phyloP scores from a whole-genome alignment of 2,329 filamentous ascomycete species.

The Calonectria leucothoes region DNA sequence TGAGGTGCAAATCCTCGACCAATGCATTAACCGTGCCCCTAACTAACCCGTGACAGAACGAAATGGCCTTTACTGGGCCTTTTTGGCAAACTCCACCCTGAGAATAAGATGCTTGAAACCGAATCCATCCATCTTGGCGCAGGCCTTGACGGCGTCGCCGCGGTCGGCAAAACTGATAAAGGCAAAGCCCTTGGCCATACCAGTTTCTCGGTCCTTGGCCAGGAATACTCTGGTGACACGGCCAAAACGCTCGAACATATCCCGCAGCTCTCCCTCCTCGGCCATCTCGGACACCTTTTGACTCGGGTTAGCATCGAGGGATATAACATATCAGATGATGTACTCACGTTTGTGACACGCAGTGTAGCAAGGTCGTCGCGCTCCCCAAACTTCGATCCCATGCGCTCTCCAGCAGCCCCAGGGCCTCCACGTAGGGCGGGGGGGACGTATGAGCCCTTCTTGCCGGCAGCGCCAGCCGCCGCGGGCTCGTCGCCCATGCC shows the following conservation, averaged over 20 bases:
- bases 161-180: conserved; percentile 98
- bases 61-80: conserved; percentile 59
- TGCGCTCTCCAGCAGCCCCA: conserved; percentile 78
- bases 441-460: conserved; percentile 90
- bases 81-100: conserved; percentile 89
- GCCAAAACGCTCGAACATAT: conserved; percentile 98
- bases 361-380: conserved; percentile 96
- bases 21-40: conserved; percentile 46
- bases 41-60: conserved; percentile 45
- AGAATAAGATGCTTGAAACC: conserved; percentile 91
- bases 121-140: conserved; percentile 97
- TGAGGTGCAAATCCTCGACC: conserved; percentile 40
- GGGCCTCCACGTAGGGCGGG: conserved; percentile 85
- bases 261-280: conserved; percentile 93
- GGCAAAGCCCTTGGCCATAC: conserved; percentile 96
- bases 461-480: conserved; percentile 67
- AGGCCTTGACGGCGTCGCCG: conserved; percentile 89
- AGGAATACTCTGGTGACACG: conserved; percentile 97
- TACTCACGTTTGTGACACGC: conserved; percentile 94
- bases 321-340: background rate
- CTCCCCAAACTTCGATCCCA: conserved; percentile 90
- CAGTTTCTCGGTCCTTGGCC: conserved; percentile 97
- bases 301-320: conserved; percentile 41
- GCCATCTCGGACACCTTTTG: conserved; percentile 92
- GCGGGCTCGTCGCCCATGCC: conserved; percentile 64